Conservation (phyloP, 306 rosid genomes). For the Medicago arabica region DNA sequence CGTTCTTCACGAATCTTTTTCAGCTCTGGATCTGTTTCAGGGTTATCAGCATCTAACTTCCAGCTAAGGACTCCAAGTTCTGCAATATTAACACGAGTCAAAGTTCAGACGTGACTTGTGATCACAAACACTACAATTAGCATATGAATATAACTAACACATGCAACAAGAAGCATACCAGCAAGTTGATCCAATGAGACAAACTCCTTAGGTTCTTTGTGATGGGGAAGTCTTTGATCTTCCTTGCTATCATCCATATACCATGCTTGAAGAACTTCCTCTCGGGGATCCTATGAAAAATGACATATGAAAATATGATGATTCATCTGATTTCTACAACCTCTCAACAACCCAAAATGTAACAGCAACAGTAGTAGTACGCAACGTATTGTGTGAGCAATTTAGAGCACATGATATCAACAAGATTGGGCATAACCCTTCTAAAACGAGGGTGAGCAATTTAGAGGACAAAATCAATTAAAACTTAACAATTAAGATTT, state of each 20-base stretch:
- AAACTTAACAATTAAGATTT: neutral
- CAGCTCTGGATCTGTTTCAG: conserved; percentile 84
- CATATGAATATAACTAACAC: conserved; percentile 15
- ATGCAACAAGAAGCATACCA: conserved; percentile 51
- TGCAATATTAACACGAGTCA: conserved; percentile 46
- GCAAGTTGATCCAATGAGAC: conserved; percentile 78
- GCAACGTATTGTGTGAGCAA: neutral
- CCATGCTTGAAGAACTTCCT: conserved; percentile 98
- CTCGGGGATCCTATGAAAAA: conserved; percentile 76
- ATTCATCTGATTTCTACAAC: conserved; percentile 28
- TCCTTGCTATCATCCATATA: conserved; percentile 93
- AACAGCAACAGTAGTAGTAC: neutral
- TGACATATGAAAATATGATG: conserved; percentile 31
- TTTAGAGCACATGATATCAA: conserved; percentile 9
- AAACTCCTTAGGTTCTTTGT: conserved; percentile 83
- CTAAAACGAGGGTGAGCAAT: neutral
- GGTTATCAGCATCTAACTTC: conserved; percentile 82
- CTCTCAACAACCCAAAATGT: conserved; percentile 15
- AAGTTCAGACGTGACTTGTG: conserved; percentile 6
- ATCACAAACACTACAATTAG: neutral
- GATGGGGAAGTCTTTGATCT: conserved; percentile 96
- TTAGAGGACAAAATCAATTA: neutral
- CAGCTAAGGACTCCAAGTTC: conserved; percentile 99
- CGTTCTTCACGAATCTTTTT: conserved; percentile 92
- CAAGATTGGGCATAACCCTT: neutral